These are phyloP conservation scores for Glycine soja DNA, from an alignment of 306 rosid species.

Conservation along the genomic window DNA sequence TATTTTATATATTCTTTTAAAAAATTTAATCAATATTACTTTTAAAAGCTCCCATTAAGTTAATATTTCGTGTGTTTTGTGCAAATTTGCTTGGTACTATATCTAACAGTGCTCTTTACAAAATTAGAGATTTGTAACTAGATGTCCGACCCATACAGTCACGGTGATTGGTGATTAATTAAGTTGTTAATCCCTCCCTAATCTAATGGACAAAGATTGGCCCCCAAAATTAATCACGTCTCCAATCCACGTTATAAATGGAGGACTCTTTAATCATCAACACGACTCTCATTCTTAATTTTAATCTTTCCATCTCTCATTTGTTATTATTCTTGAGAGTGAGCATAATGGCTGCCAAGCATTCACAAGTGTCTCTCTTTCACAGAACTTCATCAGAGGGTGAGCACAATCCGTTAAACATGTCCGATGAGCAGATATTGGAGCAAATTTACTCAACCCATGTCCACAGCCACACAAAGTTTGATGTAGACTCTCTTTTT, in stretches of 20 bases:
- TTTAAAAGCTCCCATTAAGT: background rate
- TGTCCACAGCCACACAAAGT: constrained; percentile 53
- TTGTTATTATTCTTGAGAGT: background rate
- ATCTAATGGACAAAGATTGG: background rate
- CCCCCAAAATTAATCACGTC: background rate
- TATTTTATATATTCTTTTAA: no score
- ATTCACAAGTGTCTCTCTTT: constrained; percentile 32
- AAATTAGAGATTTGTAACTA: background rate
- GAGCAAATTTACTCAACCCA: constrained; percentile 61
- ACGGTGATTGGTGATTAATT: background rate
- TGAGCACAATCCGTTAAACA: constrained; percentile 52
- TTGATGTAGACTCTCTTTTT: constrained; percentile 64
- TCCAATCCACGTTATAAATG: background rate
- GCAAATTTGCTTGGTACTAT: background rate
- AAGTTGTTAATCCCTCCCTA: background rate
- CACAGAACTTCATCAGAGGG: background rate
- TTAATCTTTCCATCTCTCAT: background rate
- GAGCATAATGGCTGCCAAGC: constrained; percentile 16
- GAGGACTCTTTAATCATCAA: background rate
- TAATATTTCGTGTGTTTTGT: background rate
- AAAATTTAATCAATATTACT: background rate
- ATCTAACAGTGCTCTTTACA: no score
- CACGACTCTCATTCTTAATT: background rate
- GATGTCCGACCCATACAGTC: background rate
- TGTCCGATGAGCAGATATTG: constrained; percentile 52